Evolutionary conservation across 257 asterid genomes (phyloP), one percentile per base, ranked within the genome.

Genomic region (Parsonsia alboflavescens): DNA sequence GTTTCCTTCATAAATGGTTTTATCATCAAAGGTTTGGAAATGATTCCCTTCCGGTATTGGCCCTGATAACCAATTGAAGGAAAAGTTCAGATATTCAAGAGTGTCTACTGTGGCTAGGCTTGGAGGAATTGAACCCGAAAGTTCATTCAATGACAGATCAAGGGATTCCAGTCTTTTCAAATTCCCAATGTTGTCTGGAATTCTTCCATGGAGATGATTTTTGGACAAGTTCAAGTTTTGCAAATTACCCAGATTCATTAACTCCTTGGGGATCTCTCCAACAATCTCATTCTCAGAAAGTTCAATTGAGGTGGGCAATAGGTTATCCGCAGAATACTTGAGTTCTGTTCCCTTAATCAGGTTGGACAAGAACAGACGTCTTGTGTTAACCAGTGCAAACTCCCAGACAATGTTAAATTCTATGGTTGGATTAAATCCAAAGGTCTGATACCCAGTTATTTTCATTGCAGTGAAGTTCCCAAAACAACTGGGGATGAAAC

Each of bases 31-130:
- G 4, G 56, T 69, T 22, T 70, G 66, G 68, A 83, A 80, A 52
- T 83, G 86, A 67, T 76, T 75, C 13, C 86, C 67, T 7, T 75
- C 54, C 13, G 87, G 87, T 70, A 80, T 72, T 46, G 30, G 49
- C 17, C 86, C 82, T 1, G 67, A 80, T 53, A 83, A 62, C 16
- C 61, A 52, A 46, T 83, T 83, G n/a, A n/a, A n/a, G n/a, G n/a
- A n/a, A n/a, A n/a, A n/a, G n/a, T n/a, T n/a, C n/a, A n/a, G n/a
- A n/a, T n/a, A n/a, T n/a, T n/a, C n/a, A 57, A 83, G 77, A 68
- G 66, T 74, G 30, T 78, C 64, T 71, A 83, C 26, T 33, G 53
- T 33, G 5, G 80, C 30, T 22, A 80, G 53, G 33, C 78, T 74
- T 13, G 49, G 61, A 42, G 86, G 84, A 11, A 83, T 74, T 10